Evolutionary conservation across 345 rosid species (phyloP), one percentile per base, ranked within the genome.

Genomic region (Nephelium lappaceum): DNA sequence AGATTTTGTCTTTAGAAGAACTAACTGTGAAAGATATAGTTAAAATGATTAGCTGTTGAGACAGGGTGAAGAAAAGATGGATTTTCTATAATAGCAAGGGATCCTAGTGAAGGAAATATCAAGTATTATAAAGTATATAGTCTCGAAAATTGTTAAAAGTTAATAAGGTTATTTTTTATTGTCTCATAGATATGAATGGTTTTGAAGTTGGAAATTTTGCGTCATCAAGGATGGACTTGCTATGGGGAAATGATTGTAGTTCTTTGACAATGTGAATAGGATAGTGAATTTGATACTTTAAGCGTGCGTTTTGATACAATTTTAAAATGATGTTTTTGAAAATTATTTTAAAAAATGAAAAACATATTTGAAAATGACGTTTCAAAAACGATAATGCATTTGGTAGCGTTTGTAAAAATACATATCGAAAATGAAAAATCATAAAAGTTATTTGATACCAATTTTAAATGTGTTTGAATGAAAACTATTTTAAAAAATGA

Each of bases 41-140:
- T 77, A 67, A 71, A 41, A 74, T 73, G 68, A 77, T n/a, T 76
- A 95, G 99, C 97, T 96, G 1, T 96, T 96, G 76, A 98, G 98
- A 24, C 84, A 98, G 73, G 98, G 99, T 8, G 98, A 98, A 8
- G 99, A 96, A 85, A 98, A 96, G 86, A 94, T 96, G 97, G 99
- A 96, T 87, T 96, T 94, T 85, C 83, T 96, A 39, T 94, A 89
- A 69, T 94, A 89, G 81, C 92, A 92, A 84, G 98, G 97, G 80
- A 94, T 95, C 67, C 88, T 87, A 74, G 98, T 95, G 55, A 92
- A 94, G 83, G 97, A 94, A 82, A 88, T 94, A 55, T 97, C 98
- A 38, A 96, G 99, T 91, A 88, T 64, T 67, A 16, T 42, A 5
- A 9, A 55, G 31, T 24, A 6, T 24, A 15, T n/a, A 38, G 39